These are phyloP conservation scores for Picea sitchensis DNA, from an alignment of 75 land plant genomes.

Conservation along the genomic window DNA sequence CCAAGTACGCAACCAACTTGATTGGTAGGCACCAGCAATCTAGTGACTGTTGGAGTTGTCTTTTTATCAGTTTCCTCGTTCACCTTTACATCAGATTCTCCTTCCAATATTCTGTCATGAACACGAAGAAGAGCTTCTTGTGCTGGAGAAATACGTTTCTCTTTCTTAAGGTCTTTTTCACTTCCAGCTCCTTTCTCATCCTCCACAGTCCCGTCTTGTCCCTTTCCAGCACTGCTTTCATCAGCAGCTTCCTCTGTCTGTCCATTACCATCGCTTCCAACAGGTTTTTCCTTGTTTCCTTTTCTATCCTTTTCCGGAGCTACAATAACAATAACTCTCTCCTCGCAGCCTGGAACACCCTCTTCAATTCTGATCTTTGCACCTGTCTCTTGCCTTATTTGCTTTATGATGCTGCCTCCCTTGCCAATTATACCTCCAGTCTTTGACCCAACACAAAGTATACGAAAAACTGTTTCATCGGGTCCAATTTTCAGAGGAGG, in stretches of 20 bases:
- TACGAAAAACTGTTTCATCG: constrained; percentile 38
- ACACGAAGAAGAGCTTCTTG: constrained; percentile 62
- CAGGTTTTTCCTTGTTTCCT: constrained; percentile 10
- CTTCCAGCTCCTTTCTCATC: constrained; percentile 1
- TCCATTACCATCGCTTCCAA: constrained; percentile 7
- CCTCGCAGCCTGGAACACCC: constrained; percentile 65
- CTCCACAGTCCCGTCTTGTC: constrained; percentile 11
- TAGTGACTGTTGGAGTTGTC: constrained; percentile 26
- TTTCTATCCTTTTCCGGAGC: constrained; percentile 43
- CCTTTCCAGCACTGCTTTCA: constrained; percentile 5
- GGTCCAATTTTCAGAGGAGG: constrained; percentile 19
- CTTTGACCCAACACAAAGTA: constrained; percentile 68
- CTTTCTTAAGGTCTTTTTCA: not conserved
- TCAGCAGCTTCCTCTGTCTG: constrained; percentile 2
- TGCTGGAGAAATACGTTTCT: constrained; percentile 27
- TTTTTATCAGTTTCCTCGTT: constrained; percentile 27
- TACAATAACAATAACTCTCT: constrained; percentile 66
- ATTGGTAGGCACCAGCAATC: constrained; percentile 61
- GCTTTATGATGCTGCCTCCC: constrained; percentile 56
- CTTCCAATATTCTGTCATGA: constrained; percentile 54
- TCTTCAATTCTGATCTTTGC: constrained; percentile 82
- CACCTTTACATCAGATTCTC: constrained; percentile 27
- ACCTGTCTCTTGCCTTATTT: constrained; percentile 70
- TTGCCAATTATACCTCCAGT: constrained; percentile 76
- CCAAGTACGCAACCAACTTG: constrained; percentile 76